phyloP scores from a whole-genome alignment of 2,329 filamentous ascomycete species.

The Trichophyton mentagrophytes region DNA sequence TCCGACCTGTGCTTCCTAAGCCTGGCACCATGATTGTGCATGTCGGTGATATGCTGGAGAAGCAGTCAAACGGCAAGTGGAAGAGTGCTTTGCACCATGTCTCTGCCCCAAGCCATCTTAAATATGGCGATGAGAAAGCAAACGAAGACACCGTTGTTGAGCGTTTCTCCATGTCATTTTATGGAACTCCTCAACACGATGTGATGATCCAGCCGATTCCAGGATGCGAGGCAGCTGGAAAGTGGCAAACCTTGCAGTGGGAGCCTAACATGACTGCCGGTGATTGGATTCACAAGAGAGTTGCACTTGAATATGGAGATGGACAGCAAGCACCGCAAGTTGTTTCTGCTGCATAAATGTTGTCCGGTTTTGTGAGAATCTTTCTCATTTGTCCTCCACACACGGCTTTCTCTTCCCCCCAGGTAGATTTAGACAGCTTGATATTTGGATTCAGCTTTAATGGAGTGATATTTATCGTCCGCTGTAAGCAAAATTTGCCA shows the following conservation, averaged over 20 bases:
- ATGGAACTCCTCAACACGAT: background rate
- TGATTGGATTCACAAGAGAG: background rate
- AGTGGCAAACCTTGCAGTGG: background rate
- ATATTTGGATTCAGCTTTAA: too few species aligned
- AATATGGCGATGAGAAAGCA: background rate
- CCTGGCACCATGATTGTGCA: constrained; percentile 33
- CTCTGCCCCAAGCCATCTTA: background rate
- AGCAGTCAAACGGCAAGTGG: constrained; percentile 38
- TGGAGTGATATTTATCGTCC: too few species aligned
- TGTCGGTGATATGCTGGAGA: constrained; percentile 37
- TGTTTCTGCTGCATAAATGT: too few species aligned
- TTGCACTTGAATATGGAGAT: constrained; percentile 1
- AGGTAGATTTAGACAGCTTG: too few species aligned
- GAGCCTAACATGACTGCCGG: background rate
- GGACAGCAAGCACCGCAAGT: background rate
- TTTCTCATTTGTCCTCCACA: too few species aligned
- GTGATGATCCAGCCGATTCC: background rate
- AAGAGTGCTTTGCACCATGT: constrained; percentile 33
- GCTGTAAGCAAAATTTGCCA: too few species aligned
- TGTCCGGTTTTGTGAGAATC: too few species aligned
- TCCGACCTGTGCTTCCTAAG: too few species aligned
- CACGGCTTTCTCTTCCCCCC: too few species aligned
- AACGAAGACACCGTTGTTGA: background rate
- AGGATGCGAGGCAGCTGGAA: background rate
- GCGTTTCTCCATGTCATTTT: background rate